phyloP scores from a whole-genome alignment of 345 rosid genomes.

The Hibiscus trionum region DNA sequence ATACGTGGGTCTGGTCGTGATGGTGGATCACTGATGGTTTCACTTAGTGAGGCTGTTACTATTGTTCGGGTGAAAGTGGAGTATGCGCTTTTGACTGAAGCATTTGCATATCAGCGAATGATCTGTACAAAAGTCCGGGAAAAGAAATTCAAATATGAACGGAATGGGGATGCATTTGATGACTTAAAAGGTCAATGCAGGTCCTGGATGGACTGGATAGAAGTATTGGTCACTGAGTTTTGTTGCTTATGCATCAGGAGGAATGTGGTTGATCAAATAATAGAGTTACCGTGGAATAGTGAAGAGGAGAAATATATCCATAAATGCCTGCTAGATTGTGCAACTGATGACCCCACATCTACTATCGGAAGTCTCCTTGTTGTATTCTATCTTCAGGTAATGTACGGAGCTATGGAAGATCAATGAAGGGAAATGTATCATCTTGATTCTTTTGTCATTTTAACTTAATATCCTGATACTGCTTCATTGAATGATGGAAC shows the following conservation, averaged over 20 bases:
- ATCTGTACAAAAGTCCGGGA: slow-evolving; percentile 66
- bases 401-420: neutral
- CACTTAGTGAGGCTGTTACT: slow-evolving; percentile 79
- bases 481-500: neutral
- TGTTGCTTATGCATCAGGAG: slow-evolving; percentile 83
- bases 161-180: slow-evolving; percentile 22
- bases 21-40: slow-evolving; percentile 50
- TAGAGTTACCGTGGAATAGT: slow-evolving; percentile 87
- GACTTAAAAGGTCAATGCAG: slow-evolving; percentile 33
- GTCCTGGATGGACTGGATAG: slow-evolving; percentile 75
- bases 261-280: slow-evolving; percentile 77
- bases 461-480: neutral
- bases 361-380: slow-evolving; percentile 73
- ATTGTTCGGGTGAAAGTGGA: slow-evolving; percentile 80
- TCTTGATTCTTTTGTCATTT: neutral
- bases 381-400: slow-evolving; percentile 89
- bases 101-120: slow-evolving; percentile 79
- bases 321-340: slow-evolving; percentile 74
- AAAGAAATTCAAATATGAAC: slow-evolving; percentile 40
- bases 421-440: neutral
- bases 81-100: slow-evolving; percentile 90
- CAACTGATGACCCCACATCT: slow-evolving; percentile 63
- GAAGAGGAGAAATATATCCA: slow-evolving; percentile 83
- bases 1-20: slow-evolving; percentile 88
- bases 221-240: slow-evolving; percentile 73